These are phyloP conservation scores for Suillus variegatus DNA, from an alignment of 768 basidiomycete genomes.

Conservation along the genomic window DNA sequence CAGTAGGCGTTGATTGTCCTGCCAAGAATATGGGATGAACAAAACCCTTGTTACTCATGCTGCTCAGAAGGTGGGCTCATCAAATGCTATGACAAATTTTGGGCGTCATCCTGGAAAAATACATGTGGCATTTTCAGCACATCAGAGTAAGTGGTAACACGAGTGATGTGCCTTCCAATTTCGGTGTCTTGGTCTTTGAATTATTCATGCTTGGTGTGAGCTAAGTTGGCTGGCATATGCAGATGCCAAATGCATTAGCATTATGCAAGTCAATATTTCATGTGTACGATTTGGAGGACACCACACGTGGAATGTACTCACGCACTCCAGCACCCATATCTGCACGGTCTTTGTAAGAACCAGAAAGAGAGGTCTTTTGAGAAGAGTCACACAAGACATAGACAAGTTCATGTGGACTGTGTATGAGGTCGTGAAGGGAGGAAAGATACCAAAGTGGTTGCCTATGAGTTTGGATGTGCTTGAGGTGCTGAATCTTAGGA, in stretches of 20 bases:
- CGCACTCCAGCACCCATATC: background rate
- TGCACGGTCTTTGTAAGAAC: background rate
- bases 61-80: constrained; percentile 5
- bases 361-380: background rate
- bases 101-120: background rate
- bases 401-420: background rate
- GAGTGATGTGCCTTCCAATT: background rate
- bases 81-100: constrained; percentile 2
- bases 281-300: background rate
- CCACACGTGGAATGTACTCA: background rate
- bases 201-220: too few species aligned
- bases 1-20: background rate
- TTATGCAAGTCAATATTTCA: background rate
- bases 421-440: background rate
- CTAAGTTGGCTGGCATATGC: too few species aligned
- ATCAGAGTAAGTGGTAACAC: background rate
- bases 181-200: too few species aligned
- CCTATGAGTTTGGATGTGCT: background rate
- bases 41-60: background rate
- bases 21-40: background rate
- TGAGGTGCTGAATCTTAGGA: background rate
- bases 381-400: background rate
- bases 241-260: too few species aligned
- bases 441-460: background rate
- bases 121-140: background rate